Conservation (phyloP, 2,329 filamentous ascomycete species). For the Leptographium flavum region DNA sequence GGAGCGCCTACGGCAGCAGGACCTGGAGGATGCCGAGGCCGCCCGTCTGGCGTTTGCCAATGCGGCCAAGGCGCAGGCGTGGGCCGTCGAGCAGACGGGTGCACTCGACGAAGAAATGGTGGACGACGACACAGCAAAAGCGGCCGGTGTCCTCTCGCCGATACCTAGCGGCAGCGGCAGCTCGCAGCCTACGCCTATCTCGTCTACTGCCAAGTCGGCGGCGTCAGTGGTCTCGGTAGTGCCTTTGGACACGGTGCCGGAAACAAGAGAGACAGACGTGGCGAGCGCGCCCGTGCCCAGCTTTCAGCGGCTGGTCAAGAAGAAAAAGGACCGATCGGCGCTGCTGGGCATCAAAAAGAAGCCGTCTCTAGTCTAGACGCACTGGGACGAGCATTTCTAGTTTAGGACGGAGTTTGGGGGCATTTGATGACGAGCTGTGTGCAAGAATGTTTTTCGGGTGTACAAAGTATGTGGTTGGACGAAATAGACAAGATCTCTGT, state of each 20-base stretch:
- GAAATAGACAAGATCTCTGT: no score
- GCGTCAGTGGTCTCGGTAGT: neutral
- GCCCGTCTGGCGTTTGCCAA: slow-evolving; percentile 65
- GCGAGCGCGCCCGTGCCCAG: slow-evolving; percentile 39
- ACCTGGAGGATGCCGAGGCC: slow-evolving; percentile 71
- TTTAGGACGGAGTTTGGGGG: neutral
- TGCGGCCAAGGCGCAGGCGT: slow-evolving; percentile 33
- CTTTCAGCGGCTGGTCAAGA: slow-evolving; percentile 66
- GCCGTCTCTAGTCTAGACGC: slow-evolving; percentile 37
- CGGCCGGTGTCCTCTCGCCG: no score
- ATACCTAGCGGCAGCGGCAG: no score
- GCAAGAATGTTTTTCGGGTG: no score
- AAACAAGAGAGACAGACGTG: slow-evolving; percentile 14
- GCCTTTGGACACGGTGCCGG: slow-evolving; percentile 10
- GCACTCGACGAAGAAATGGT: slow-evolving; percentile 19
- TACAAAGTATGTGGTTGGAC: no score
- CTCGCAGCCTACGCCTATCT: no score
- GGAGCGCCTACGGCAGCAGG: slow-evolving; percentile 51
- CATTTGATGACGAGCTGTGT: no score
- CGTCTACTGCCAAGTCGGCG: no score
- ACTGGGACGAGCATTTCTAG: slow-evolving; percentile 1
- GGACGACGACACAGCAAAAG: neutral
- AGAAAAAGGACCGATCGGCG: slow-evolving; percentile 70
- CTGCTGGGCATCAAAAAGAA: slow-evolving; percentile 83
- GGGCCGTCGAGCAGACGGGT: slow-evolving; percentile 34